These are phyloP conservation scores for Cercospora sp. DNA, from an alignment of 2,329 filamentous ascomycete genomes.

Conservation along the genomic window DNA sequence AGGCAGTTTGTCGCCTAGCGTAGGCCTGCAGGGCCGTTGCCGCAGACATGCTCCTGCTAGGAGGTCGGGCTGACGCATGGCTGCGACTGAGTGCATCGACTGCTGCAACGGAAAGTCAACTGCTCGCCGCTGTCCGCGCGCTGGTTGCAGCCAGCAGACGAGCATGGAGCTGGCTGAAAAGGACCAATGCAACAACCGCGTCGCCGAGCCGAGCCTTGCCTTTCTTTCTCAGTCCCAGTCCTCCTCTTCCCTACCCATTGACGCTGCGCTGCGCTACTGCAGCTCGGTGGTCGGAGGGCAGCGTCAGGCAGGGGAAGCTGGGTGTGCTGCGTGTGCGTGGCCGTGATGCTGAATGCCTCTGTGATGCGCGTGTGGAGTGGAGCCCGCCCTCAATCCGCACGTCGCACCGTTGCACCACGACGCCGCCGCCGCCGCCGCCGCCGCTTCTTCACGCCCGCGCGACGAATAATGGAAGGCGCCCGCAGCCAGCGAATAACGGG, in stretches of 20 bases:
- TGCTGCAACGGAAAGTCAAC: slow-evolving; percentile 22
- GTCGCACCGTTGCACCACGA: not conserved
- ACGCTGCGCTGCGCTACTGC: not conserved
- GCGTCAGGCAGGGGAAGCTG: not conserved
- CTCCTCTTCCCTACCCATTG: not conserved
- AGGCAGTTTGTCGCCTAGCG: slow-evolving; percentile 26
- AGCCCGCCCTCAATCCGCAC: not conserved
- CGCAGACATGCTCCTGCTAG: slow-evolving; percentile 23
- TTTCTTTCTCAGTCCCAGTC: not conserved
- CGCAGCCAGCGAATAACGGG: not conserved
- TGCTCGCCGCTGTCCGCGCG: slow-evolving; percentile 11
- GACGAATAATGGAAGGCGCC: not conserved
- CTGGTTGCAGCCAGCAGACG: slow-evolving; percentile 7
- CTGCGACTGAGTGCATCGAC: slow-evolving; percentile 19
- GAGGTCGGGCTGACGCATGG: slow-evolving; percentile 25
- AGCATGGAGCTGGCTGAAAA: slow-evolving; percentile 22
- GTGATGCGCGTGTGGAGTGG: not conserved
- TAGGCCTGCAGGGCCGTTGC: slow-evolving; percentile 25
- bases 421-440: not conserved
- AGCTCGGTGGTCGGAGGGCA: not conserved
- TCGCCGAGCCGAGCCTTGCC: slow-evolving; percentile 26
- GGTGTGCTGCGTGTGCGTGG: not conserved
- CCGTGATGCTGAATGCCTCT: not conserved
- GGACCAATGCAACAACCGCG: slow-evolving; percentile 23
- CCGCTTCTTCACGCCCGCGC: not conserved